Evolutionary conservation across 2,329 filamentous ascomycete species (phyloP).

Genomic region (Metarhizium brunneum): DNA sequence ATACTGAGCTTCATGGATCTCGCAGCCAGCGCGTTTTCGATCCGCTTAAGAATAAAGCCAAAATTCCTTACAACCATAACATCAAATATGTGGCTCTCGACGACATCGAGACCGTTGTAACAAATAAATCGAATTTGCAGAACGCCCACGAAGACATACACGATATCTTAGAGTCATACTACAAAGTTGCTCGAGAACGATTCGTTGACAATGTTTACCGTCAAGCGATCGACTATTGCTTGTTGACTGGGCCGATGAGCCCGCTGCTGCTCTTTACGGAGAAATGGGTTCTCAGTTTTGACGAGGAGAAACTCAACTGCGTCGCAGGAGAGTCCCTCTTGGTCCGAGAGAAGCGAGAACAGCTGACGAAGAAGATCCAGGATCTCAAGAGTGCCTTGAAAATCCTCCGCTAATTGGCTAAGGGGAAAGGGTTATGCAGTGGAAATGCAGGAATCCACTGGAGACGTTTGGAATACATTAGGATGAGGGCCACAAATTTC

Average conservation of each 20-base stretch:
- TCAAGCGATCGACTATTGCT: constrained; percentile 29
- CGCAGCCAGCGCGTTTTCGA: constrained; percentile 8
- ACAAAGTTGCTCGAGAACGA: constrained; percentile 48
- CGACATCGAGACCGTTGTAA: no score
- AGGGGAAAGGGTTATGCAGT: not conserved
- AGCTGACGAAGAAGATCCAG: constrained; percentile 3
- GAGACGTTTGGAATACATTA: no score
- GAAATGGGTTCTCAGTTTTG: constrained; percentile 2
- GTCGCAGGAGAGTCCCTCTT: constrained; percentile 1
- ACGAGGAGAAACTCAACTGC: not conserved
- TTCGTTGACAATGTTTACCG: constrained; percentile 55
- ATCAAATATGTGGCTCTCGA: no score
- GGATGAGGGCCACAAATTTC: no score
- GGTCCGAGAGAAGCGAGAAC: not conserved
- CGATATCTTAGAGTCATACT: constrained; percentile 51
- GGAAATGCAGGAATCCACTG: no score
- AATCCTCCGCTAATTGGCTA: not conserved
- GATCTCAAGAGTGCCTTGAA: constrained; percentile 3
- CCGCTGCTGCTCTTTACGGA: constrained; percentile 1
- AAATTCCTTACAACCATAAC: no score
- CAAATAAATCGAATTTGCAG: constrained; percentile 14
- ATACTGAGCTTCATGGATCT: constrained; percentile 22
- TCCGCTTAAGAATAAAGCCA: no score
- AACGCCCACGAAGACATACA: constrained; percentile 43
- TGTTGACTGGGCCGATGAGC: constrained; percentile 2